Base-by-base conservation (phyloP, 129 eudicot genomes). In the Scalesia atractyloides region DNA sequence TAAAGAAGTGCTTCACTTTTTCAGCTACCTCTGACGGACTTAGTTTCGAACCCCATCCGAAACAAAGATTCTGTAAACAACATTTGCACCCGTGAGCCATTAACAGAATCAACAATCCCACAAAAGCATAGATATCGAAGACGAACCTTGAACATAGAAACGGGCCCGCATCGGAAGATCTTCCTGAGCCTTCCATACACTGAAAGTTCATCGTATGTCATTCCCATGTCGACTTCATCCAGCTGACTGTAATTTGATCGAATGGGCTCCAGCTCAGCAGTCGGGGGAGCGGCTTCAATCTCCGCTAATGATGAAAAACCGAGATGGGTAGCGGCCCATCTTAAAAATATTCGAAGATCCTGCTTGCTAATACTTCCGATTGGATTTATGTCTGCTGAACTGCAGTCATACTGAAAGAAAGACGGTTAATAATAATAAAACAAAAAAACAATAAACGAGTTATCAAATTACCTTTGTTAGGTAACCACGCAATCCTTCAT, bases 141-240 rank as follows among this genome's bases (percentile, higher is more conserved):
- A 80, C 82, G 61, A 73, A 93, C 98, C 98, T 89, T 79, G 73
- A 93, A 93, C 98, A 93, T 93, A 15, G 98, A 89, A 66, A 93
- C 88, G 16, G 98, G 98, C 17, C 98, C 98, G 19, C 95, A 89
- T 56, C 98, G 90, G 82, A 87, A 93, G 53, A 93, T 84, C 82
- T 93, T 93, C 36, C 98, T 91, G 75, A 93, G 20, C 76, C 98
- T 87, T 73, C 98, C 98, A 59, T 89, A 93, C 2, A 89, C 92
- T 2, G 96, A 89, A 61, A 93, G 95, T 47, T 93, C 98, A 58
- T 84, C 90, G 26, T 93, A 89, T 58, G 98, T 93, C 98, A 93
- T 93, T 58, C 98, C 98, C 96, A 93, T 93, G 83, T 93, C 98
- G 37, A 89, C 96, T 74, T 89, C 98, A 72, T 93, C 98, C 73